These are phyloP conservation scores for Geranium incanum DNA, from an alignment of 441 rosid species.

Conservation along the genomic window DNA sequence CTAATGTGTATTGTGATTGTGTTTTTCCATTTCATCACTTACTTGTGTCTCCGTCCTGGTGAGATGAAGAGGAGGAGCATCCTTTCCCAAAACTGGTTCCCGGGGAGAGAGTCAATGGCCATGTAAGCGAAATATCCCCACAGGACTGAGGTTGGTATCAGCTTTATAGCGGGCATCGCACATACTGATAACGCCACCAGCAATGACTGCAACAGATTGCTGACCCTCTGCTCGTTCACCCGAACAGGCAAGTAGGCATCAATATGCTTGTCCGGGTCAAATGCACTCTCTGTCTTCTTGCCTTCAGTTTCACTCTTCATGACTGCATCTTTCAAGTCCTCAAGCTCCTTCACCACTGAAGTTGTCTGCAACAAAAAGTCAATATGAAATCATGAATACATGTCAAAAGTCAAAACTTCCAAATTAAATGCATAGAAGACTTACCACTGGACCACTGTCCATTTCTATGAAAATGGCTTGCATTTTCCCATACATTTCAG, in stretches of 20 bases:
- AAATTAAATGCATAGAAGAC: slow-evolving; percentile 14
- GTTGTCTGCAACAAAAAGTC: neutral
- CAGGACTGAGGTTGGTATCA: slow-evolving; percentile 47
- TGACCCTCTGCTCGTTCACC: slow-evolving; percentile 75
- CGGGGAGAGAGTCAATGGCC: slow-evolving; percentile 57
- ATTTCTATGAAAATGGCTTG: slow-evolving; percentile 57
- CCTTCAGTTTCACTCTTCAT: slow-evolving; percentile 43
- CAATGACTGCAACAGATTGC: slow-evolving; percentile 67
- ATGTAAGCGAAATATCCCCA: slow-evolving; percentile 61
- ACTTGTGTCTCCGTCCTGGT: slow-evolving; percentile 43
- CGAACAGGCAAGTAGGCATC: slow-evolving; percentile 68
- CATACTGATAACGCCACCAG: slow-evolving; percentile 33
- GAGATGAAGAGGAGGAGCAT: slow-evolving; percentile 37
- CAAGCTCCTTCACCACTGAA: slow-evolving; percentile 48
- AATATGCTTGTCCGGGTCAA: slow-evolving; percentile 59
- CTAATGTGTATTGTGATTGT: neutral
- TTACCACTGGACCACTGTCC: slow-evolving; percentile 48
- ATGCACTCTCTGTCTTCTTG: slow-evolving; percentile 26
- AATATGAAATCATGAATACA: neutral
- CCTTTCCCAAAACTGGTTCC: slow-evolving; percentile 59
- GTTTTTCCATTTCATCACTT: slow-evolving; percentile 6
- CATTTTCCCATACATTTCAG: slow-evolving; percentile 71
- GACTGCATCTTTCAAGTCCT: slow-evolving; percentile 58
- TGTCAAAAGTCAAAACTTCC: neutral
- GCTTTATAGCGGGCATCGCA: slow-evolving; percentile 42